Conservation (phyloP, 202 grass and related monocot species). For the Elaeis oleifera region DNA sequence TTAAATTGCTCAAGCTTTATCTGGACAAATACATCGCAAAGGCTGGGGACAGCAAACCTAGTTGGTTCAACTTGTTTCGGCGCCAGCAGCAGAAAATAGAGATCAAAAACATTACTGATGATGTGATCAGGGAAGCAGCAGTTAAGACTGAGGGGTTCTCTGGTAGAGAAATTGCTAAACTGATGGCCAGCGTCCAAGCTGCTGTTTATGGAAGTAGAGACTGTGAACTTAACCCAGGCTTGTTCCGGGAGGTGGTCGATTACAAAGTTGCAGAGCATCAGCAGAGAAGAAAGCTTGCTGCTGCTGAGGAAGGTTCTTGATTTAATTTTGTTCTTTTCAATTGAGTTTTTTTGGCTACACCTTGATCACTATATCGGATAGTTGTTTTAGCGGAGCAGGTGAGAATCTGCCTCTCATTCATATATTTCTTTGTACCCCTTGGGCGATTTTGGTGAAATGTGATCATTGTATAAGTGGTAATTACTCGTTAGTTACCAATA, state of each 20-base stretch:
- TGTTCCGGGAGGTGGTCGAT: constrained; percentile 91
- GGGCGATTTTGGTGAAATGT: constrained; percentile 17
- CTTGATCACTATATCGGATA: background rate
- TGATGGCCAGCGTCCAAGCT: constrained; percentile 84
- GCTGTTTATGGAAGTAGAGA: constrained; percentile 81
- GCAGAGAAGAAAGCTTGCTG: constrained; percentile 71
- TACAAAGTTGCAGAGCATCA: constrained; percentile 94
- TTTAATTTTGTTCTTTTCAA: constrained; percentile 5
- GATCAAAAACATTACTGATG: constrained; percentile 72
- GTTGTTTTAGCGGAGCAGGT: constrained; percentile 1
- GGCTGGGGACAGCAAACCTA: constrained; percentile 40
- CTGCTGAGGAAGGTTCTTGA: constrained; percentile 39
- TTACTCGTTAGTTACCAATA: too few species aligned
- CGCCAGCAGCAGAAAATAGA: constrained; percentile 68
- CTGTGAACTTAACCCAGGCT: constrained; percentile 59
- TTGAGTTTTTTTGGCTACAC: background rate
- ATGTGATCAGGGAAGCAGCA: constrained; percentile 69
- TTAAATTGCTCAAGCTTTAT: constrained; percentile 79
- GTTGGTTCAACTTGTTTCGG: constrained; percentile 48
- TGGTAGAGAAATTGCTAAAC: constrained; percentile 83
- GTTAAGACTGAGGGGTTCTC: constrained; percentile 84
- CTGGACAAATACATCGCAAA: constrained; percentile 86
- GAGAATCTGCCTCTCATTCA: constrained; percentile 19
- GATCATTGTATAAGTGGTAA: too few species aligned
- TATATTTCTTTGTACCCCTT: constrained; percentile 6